Percentiles rank a stretch among this genome's conserved stretches.
Conservation (phyloP, 2,329 filamentous ascomycete species). For the Diaporthe australafricana region DNA sequence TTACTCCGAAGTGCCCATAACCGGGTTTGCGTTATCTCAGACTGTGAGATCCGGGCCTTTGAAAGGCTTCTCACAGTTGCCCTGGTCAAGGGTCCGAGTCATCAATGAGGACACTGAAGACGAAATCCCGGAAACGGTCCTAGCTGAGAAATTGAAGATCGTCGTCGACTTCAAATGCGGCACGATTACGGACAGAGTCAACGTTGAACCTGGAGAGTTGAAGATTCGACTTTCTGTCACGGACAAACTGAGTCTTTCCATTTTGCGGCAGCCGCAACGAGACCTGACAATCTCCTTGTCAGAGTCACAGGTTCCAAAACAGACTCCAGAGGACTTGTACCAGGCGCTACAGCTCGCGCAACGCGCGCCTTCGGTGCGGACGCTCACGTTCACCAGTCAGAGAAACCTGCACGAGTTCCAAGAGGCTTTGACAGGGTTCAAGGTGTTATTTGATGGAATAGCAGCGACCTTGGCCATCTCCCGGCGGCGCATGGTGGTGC, state of each 20-base stretch:
- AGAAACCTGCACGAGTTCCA: slow-evolving; percentile 83
- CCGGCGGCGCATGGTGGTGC: slow-evolving; percentile 87
- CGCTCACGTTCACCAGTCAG: slow-evolving; percentile 74
- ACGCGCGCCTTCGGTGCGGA: slow-evolving; percentile 74
- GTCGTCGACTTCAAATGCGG: slow-evolving; percentile 81
- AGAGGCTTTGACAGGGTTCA: slow-evolving; percentile 81
- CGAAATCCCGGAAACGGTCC: slow-evolving; percentile 73
- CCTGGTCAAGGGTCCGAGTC: slow-evolving; percentile 76
- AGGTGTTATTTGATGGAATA: slow-evolving; percentile 78
- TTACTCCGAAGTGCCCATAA: slow-evolving; percentile 76
- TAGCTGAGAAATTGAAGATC: slow-evolving; percentile 81
- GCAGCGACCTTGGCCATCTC: slow-evolving; percentile 84
- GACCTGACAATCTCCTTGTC: slow-evolving; percentile 83
- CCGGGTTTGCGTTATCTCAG: slow-evolving; percentile 72
- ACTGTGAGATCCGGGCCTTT: slow-evolving; percentile 62
- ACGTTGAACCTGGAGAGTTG: slow-evolving; percentile 81
- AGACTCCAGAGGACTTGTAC: slow-evolving; percentile 71
- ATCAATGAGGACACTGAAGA: slow-evolving; percentile 78
- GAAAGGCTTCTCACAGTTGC: slow-evolving; percentile 60
- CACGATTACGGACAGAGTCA: slow-evolving; percentile 85
- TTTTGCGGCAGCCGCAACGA: slow-evolving; percentile 79
- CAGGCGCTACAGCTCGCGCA: slow-evolving; percentile 72
- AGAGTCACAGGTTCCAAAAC: slow-evolving; percentile 72
- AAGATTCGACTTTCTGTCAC: slow-evolving; percentile 74
- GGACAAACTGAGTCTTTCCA: slow-evolving; percentile 70